phyloP scores from a whole-genome alignment of 1,284 basidiomycete species.

The Lentinula novae-zelandiae region DNA sequence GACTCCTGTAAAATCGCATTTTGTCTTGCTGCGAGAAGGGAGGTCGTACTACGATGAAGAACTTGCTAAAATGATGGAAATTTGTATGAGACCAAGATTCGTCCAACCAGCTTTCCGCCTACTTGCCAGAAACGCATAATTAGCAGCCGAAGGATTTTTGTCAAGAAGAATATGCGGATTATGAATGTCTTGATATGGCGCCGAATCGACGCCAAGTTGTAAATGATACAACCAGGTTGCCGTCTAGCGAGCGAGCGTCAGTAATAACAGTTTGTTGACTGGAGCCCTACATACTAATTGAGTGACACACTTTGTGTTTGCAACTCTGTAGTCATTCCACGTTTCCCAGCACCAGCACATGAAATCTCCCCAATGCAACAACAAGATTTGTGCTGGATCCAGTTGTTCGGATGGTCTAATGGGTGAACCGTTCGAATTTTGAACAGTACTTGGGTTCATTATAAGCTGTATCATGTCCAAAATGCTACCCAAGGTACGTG shows the following conservation, averaged over 20 bases:
- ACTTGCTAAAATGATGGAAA: slow-evolving; percentile 16
- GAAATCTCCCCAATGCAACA: slow-evolving; percentile 49
- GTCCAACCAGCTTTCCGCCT: neutral
- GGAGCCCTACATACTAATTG: slow-evolving; percentile 38
- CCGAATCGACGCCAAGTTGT: slow-evolving; percentile 13
- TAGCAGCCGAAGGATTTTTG: slow-evolving; percentile 13
- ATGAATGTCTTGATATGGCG: neutral
- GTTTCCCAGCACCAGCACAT: slow-evolving; percentile 62
- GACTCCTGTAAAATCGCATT: neutral
- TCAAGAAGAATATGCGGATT: neutral
- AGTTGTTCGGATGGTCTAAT: slow-evolving; percentile 27
- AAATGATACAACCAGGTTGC: slow-evolving; percentile 45
- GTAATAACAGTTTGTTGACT: neutral
- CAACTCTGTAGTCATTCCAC: slow-evolving; percentile 52
- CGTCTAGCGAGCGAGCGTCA: slow-evolving; percentile 32
- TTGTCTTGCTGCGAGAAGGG: slow-evolving; percentile 6
- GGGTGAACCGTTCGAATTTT: slow-evolving; percentile 16
- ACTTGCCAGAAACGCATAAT: slow-evolving; percentile 20
- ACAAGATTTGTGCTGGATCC: slow-evolving; percentile 42
- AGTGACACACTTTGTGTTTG: slow-evolving; percentile 45
- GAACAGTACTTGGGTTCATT: slow-evolving; percentile 25
- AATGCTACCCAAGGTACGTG: slow-evolving; percentile 42
- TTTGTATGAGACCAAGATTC: neutral
- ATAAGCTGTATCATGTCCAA: slow-evolving; percentile 42
- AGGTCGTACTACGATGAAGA: slow-evolving; percentile 17